Evolutionary conservation across 2,329 filamentous ascomycete genomes (phyloP).

Genomic region (Biscogniauxia sp.): DNA sequence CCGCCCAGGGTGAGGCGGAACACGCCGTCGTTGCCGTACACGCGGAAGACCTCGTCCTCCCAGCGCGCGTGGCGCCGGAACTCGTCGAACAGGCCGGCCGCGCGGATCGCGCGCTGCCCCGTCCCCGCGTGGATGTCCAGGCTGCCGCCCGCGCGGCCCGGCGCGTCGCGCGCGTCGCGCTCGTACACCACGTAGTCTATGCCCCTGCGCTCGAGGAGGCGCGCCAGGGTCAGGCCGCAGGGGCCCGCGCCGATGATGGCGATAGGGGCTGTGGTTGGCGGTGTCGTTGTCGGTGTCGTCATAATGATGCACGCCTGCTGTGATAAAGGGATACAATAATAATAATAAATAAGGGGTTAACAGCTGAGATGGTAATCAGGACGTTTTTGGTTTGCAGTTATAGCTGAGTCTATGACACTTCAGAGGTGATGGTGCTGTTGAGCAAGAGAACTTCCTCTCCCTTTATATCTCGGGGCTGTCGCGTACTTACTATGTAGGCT

Average conservation of each 20-base stretch:
- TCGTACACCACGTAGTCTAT: conserved; percentile 17
- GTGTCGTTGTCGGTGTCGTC: not conserved
- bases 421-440: too few species aligned
- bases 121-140: conserved; percentile 41
- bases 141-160: conserved; percentile 35
- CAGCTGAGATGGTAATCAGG: not conserved
- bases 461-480: not conserved
- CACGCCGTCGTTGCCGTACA: conserved; percentile 5
- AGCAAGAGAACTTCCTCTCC: too few species aligned
- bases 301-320: too few species aligned
- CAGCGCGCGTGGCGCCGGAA: conserved; percentile 21
- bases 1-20: not conserved
- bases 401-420: too few species aligned
- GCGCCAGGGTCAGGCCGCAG: conserved; percentile 16
- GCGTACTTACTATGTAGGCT: not conserved
- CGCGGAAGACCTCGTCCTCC: conserved; percentile 15
- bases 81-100: conserved; percentile 25
- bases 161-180: not conserved
- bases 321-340: too few species aligned
- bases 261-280: conserved; percentile 4
- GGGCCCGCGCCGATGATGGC: conserved; percentile 21
- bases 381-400: too few species aligned
- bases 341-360: too few species aligned
- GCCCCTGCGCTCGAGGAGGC: conserved; percentile 11
- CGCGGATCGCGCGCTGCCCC: conserved; percentile 27